phyloP scores from a whole-genome alignment of 2,329 filamentous ascomycete species.

The Ophiostoma australiae region DNA sequence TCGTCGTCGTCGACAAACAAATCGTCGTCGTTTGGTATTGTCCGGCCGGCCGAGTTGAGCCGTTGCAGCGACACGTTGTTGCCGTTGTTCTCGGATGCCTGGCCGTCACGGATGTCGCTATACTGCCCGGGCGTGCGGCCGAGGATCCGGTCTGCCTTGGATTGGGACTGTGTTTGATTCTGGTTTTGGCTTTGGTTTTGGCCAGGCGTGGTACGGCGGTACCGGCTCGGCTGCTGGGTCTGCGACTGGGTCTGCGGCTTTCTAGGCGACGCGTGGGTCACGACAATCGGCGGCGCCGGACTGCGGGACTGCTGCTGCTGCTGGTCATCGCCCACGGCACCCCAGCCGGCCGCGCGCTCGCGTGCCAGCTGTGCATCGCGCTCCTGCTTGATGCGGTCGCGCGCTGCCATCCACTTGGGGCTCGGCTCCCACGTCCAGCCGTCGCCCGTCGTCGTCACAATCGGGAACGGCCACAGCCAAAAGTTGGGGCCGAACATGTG shows the following conservation, averaged over 20 bases:
- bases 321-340: slow-evolving; percentile 32
- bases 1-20: slow-evolving; percentile 34
- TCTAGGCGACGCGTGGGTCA: slow-evolving; percentile 11
- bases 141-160: slow-evolving; percentile 55
- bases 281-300: slow-evolving; percentile 12
- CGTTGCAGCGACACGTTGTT: slow-evolving; percentile 43
- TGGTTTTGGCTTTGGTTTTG: background rate
- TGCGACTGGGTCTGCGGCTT: background rate
- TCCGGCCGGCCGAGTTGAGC: slow-evolving; percentile 38
- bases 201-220: slow-evolving; percentile 16
- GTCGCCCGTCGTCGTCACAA: slow-evolving; percentile 82
- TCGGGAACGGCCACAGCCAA: slow-evolving; percentile 70
- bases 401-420: slow-evolving; percentile 67
- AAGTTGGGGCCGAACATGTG: slow-evolving; percentile 76
- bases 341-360: slow-evolving; percentile 66
- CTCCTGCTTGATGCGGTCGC: slow-evolving; percentile 57
- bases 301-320: background rate
- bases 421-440: slow-evolving; percentile 93
- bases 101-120: slow-evolving; percentile 37
- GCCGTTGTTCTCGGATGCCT: slow-evolving; percentile 19
- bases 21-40: slow-evolving; percentile 33
- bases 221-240: slow-evolving; percentile 18
- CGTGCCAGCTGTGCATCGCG: slow-evolving; percentile 56
- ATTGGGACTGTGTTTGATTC: background rate
- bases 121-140: slow-evolving; percentile 55